A percentile compares a stretch with the other conserved stretches of the same genome.
Evolutionary conservation across 345 rosid species (phyloP).

Genomic region (Populus deltoides): DNA sequence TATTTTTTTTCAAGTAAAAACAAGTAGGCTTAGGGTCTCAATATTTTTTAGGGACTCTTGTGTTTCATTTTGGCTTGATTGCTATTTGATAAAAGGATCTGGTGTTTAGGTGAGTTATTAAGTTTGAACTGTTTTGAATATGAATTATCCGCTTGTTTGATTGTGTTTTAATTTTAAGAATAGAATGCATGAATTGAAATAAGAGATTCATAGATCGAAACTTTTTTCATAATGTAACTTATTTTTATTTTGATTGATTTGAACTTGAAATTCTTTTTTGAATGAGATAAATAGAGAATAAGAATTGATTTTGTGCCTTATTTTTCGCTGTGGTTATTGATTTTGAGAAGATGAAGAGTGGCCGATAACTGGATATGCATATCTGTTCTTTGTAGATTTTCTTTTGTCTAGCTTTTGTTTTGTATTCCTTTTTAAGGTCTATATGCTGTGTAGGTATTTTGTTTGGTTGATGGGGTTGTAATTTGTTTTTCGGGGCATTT

Average conservation of each 20-base stretch:
- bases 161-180: background rate
- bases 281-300: background rate
- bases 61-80: background rate
- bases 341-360: background rate
- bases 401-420: background rate
- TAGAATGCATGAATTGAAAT: background rate
- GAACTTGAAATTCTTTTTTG: background rate
- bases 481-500: background rate
- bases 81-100: slow-evolving; percentile 13
- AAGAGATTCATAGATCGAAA: background rate
- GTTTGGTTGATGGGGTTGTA: background rate
- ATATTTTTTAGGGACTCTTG: background rate
- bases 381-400: background rate
- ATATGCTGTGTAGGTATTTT: background rate
- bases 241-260: too few relatives aligned
- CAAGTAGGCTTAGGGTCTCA: slow-evolving; percentile 3
- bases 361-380: background rate
- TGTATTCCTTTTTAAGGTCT: background rate
- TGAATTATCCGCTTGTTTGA: background rate
- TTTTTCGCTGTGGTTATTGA: too few relatives aligned
- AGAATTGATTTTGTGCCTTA: background rate
- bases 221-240: background rate
- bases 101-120: slow-evolving; percentile 19
- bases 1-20: background rate
- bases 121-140: background rate